Percentiles rank a stretch among this genome's conserved stretches.
Evolutionary conservation across 768 basidiomycete genomes (phyloP).

Genomic region (Phaffia tasmanica): DNA sequence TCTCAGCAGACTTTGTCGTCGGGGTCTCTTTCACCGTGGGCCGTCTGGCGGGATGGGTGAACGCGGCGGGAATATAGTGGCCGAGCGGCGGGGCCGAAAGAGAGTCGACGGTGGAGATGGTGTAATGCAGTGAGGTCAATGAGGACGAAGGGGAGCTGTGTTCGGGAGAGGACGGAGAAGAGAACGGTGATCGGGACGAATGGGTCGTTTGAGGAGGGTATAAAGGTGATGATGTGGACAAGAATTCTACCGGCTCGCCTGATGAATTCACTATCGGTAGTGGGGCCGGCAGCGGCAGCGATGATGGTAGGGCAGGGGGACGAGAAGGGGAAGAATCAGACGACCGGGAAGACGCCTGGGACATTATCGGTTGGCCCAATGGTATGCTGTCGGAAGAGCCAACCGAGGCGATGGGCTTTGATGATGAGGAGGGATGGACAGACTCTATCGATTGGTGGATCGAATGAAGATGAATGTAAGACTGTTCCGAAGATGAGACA

Average conservation of each 20-base stretch:
- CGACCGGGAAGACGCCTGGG: background rate
- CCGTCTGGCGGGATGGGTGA: background rate
- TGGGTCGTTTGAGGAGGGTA: background rate
- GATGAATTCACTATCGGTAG: too few relatives aligned
- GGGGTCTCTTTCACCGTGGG: background rate
- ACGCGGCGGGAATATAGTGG: background rate
- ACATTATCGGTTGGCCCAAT: too few relatives aligned
- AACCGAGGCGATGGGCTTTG: too few relatives aligned
- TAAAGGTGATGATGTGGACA: background rate
- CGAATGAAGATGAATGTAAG: background rate
- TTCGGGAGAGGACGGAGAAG: background rate
- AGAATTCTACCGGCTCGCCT: background rate
- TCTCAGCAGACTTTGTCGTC: conserved; percentile 1
- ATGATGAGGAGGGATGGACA: background rate
- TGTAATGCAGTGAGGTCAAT: background rate
- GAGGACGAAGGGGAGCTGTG: background rate
- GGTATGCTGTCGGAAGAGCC: too few relatives aligned
- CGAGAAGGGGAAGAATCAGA: background rate
- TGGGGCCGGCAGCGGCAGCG: background rate
- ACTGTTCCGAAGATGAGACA: background rate
- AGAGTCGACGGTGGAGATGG: conserved; percentile 22
- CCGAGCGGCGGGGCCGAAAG: conserved; percentile 10
- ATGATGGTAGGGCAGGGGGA: too few relatives aligned
- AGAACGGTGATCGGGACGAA: background rate
- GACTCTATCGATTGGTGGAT: too few relatives aligned